Conservation (phyloP, 495 filamentous ascomycete species). For the Pseudomonodictys pantanalensis region DNA sequence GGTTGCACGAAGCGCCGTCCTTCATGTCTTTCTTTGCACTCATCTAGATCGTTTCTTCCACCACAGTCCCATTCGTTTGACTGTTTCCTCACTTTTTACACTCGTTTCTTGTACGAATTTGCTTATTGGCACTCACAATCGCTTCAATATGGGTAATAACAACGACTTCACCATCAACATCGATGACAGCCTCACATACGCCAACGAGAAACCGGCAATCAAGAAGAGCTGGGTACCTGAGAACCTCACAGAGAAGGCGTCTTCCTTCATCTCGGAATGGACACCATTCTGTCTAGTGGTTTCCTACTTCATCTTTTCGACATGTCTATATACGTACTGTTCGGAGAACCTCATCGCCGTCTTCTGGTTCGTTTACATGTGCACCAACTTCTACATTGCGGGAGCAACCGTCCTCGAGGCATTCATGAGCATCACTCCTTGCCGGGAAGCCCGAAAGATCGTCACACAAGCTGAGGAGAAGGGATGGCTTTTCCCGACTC, state of each 20-base stretch:
- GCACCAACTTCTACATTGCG: conserved; percentile 43
- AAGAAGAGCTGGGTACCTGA: neutral
- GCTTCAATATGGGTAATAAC: conserved; percentile 13
- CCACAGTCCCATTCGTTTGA: no score
- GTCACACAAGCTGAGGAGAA: conserved; percentile 37
- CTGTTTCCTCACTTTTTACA: no score
- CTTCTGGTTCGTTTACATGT: conserved; percentile 43
- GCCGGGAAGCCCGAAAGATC: conserved; percentile 36
- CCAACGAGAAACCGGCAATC: neutral
- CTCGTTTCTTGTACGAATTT: no score
- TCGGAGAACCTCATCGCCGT: conserved; percentile 35
- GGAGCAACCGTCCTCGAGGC: conserved; percentile 41
- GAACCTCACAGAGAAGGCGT: conserved; percentile 11
- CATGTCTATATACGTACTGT: conserved; percentile 41
- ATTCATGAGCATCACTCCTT: conserved; percentile 39
- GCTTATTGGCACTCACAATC: neutral
- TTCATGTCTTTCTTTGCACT: no score
- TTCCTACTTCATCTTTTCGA: conserved; percentile 43
- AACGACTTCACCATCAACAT: conserved; percentile 28
- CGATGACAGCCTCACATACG: conserved; percentile 3
- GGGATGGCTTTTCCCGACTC: conserved; percentile 41
- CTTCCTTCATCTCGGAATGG: conserved; percentile 39
- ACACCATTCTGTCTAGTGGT: conserved; percentile 42
- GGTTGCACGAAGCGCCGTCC: no score
- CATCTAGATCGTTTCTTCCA: no score